Percentiles rank a stretch among this genome's conserved stretches.
Evolutionary conservation across 2,329 filamentous ascomycete species (phyloP).

Genomic region (Venturia asperata): DNA sequence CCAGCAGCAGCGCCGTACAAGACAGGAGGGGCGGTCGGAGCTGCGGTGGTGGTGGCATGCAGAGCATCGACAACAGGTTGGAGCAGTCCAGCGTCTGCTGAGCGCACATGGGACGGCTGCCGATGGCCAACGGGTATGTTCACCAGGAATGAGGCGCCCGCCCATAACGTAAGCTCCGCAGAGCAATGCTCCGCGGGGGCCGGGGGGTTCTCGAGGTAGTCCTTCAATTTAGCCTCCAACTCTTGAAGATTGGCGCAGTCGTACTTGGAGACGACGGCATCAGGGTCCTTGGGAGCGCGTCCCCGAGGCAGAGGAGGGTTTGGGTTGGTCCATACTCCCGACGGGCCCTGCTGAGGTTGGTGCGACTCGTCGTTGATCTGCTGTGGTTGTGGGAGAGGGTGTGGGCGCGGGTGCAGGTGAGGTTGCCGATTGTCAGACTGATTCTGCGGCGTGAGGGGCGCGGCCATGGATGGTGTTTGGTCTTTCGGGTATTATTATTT

Average conservation of each 20-base stretch:
- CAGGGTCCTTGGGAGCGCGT: conserved; percentile 33
- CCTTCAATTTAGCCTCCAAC: conserved; percentile 32
- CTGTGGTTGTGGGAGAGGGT: not conserved
- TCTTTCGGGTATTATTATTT: not conserved
- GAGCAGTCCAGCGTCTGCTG: not conserved
- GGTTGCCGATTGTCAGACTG: not conserved
- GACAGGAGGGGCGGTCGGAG: not conserved
- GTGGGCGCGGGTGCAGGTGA: not conserved
- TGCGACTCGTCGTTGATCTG: not conserved
- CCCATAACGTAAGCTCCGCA: conserved; percentile 35
- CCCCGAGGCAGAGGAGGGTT: conserved; percentile 29
- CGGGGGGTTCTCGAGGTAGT: conserved; percentile 30
- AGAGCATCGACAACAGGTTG: conserved; percentile 16
- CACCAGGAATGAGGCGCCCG: conserved; percentile 32
- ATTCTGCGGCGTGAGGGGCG: not conserved
- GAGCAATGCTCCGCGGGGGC: conserved; percentile 34
- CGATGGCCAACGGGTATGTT: not conserved
- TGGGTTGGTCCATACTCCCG: conserved; percentile 20
- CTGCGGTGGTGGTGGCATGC: not conserved
- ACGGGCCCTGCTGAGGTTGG: not conserved
- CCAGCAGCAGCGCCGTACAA: not conserved
- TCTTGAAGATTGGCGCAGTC: conserved; percentile 30
- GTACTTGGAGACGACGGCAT: conserved; percentile 30
- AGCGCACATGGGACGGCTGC: not conserved
- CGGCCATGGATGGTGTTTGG: conserved; percentile 7